Base-by-base conservation (phyloP, 2,329 filamentous ascomycete genomes). In the Fusarium napiforme region DNA sequence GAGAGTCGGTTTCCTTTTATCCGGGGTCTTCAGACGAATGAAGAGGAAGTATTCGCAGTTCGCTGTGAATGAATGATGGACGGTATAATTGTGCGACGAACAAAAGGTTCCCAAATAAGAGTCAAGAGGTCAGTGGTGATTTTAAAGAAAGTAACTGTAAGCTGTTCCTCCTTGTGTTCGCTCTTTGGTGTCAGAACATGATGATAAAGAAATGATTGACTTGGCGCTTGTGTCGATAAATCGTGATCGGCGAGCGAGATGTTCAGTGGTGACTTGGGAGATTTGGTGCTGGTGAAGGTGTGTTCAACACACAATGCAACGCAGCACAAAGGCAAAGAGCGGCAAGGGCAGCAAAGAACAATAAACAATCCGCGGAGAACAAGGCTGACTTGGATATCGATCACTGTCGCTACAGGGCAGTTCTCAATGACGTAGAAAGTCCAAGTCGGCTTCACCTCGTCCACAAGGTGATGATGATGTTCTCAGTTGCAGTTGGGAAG, bases 121-220 rank as follows among this genome's bases (percentile, higher is more conserved):
- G 60, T 60, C 58, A 28, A 71, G 64, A 62, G 55, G 45, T 45
- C 32, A 40, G 45, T 58, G 23, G 50, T 65, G 43, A 40, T 56
- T 64, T 58, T 43, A 74, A 74, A 75, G 72, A 75, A 60, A 75
- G 67, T 72, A 49, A 56, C n/a, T 57, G 67, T 62, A 52, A 60
- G 64, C 47, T 68, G 53, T 71, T 73, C 74, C 71, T 77, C 74
- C 66, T 75, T 59, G 45, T 72, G 67, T 64, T 75, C 57, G 64
- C 42, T 40, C 60, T 63, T 40, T 73, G 39, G 36, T 68, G 60
- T 78, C 74, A 78, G 68, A 77, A 70, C 76, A 78, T 78, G 63
- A 47, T 71, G 52, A 56, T 75, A 37, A 66, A 37, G 39, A 52
- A 56, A 47, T 47, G 56, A 53, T 53, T 59, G 66, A 62, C 37